These are phyloP conservation scores for Aspergillus heteromorphus DNA, from an alignment of 495 filamentous ascomycete genomes.

Conservation along the genomic window DNA sequence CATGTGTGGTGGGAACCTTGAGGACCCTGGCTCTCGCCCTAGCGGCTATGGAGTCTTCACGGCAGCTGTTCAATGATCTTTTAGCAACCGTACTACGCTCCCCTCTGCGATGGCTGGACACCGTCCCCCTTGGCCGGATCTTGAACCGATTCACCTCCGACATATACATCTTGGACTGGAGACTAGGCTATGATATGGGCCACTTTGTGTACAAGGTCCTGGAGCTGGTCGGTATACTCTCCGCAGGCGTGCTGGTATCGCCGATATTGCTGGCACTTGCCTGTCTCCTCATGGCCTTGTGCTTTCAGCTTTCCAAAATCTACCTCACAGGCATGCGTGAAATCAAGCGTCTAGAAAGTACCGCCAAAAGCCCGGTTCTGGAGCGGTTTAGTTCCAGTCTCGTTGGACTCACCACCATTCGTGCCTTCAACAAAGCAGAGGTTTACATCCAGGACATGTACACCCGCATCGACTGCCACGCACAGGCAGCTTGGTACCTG, in stretches of 20 bases:
- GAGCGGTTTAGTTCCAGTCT: conserved; percentile 65
- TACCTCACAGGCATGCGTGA: conserved; percentile 68
- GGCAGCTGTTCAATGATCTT: conserved; percentile 57
- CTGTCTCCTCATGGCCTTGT: conserved; percentile 31
- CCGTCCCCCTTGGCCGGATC: conserved; percentile 68
- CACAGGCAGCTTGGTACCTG: conserved; percentile 54
- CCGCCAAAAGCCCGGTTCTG: conserved; percentile 64
- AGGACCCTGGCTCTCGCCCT: conserved; percentile 53
- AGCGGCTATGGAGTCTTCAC: conserved; percentile 57
- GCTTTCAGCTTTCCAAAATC: conserved; percentile 47
- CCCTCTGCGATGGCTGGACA: conserved; percentile 72
- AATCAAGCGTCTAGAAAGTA: conserved; percentile 65
- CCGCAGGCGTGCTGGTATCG: conserved; percentile 25
- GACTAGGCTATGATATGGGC: conserved; percentile 54
- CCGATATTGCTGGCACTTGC: conserved; percentile 23
- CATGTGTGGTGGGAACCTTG: conserved; percentile 52
- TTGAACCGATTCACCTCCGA: conserved; percentile 74
- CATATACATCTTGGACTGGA: conserved; percentile 60
- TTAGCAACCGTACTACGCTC: conserved; percentile 60
- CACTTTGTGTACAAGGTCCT: conserved; percentile 48
- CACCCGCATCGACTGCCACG: conserved; percentile 54
- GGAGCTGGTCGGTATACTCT: conserved; percentile 24
- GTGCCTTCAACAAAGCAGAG: conserved; percentile 59
- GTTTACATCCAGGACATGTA: conserved; percentile 62
- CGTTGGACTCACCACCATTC: conserved; percentile 65